A percentile compares a stretch with the other conserved stretches of the same genome.
Conservation (phyloP, 257 asterid genomes). For the Nicotiana paniculata region DNA sequence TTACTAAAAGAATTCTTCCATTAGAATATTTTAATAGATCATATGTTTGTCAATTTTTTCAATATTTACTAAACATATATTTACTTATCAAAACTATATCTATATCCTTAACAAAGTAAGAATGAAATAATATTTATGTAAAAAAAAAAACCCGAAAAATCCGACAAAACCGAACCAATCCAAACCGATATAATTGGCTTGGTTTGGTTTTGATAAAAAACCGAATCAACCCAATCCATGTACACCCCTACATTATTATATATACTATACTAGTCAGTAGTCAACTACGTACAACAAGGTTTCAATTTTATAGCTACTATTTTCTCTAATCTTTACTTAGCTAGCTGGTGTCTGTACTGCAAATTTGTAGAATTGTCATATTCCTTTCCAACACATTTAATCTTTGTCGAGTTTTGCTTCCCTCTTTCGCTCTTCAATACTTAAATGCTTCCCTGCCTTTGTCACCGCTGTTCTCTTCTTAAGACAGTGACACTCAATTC, state of each 20-base stretch:
- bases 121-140: too few species aligned
- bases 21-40: too few species aligned
- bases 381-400: slow-evolving; percentile 1
- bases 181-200: too few species aligned
- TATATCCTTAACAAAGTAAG: too few species aligned
- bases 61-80: too few species aligned
- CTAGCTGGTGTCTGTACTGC: neutral
- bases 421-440: neutral
- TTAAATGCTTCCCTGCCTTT: neutral
- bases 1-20: too few species aligned
- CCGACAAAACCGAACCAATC: too few species aligned
- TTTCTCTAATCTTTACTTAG: neutral
- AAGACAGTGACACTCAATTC: neutral
- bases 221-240: too few species aligned
- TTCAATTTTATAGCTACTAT: neutral
- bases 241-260: neutral
- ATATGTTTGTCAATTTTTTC: too few species aligned
- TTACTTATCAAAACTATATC: too few species aligned
- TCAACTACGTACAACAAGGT: neutral
- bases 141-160: too few species aligned
- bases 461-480: neutral
- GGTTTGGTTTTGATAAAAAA: too few species aligned
- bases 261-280: neutral
- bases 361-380: slow-evolving; percentile 3
- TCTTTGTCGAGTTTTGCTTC: neutral